Conservation (phyloP, 768 basidiomycete species). For the Imleria badia region DNA sequence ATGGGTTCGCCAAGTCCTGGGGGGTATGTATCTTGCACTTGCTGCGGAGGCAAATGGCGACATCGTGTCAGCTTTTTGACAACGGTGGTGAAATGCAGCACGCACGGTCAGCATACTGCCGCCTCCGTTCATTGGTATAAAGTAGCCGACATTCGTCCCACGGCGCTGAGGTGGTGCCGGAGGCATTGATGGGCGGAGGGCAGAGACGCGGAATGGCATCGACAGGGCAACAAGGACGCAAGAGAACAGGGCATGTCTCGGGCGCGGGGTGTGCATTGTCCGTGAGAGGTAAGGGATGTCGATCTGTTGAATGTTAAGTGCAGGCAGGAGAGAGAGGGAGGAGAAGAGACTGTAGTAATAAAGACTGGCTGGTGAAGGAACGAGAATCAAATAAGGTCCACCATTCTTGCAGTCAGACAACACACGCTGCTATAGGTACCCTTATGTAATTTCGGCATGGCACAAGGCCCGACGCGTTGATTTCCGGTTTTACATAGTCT, state of each 20-base stretch:
- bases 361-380: constrained; percentile 7
- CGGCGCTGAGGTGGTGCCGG: constrained; percentile 18
- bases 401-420: neutral
- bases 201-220: constrained; percentile 10
- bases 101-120: constrained; percentile 75
- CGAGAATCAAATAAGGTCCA: neutral
- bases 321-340: neutral
- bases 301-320: constrained; percentile 2
- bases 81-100: neutral
- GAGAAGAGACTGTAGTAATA: neutral
- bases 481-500: neutral
- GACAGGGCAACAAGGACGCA: constrained; percentile 12
- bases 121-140: constrained; percentile 51
- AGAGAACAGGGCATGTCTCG: neutral
- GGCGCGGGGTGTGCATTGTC: constrained; percentile 2
- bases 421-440: neutral
- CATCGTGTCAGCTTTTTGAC: neutral
- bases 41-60: constrained; percentile 34
- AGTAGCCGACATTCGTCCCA: constrained; percentile 49
- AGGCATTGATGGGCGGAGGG: neutral
- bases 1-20: constrained; percentile 82
- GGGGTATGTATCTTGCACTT: constrained; percentile 59
- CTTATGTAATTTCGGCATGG: constrained; percentile 8
- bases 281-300: neutral
- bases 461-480: neutral